Base-by-base conservation (phyloP, 2,329 filamentous ascomycete species). In the Pseudonectria foliicola region DNA sequence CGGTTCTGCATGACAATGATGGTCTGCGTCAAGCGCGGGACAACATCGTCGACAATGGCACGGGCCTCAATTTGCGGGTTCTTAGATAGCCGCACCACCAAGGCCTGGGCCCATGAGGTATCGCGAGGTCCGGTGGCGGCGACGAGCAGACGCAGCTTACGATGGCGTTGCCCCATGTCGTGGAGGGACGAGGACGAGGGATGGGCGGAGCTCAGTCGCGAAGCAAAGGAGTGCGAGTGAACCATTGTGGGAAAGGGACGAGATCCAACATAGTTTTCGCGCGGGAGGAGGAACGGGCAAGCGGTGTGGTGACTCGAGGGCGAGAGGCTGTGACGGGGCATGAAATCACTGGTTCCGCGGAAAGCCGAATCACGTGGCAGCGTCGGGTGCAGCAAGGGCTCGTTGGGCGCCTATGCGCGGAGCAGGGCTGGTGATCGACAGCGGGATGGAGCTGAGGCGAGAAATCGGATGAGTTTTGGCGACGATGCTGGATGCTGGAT, bases 21-120 rank as follows among this genome's bases (percentile, higher is more conserved):
- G 40, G 77, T 78, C 51, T 82, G 78, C 8, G 73, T 72, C 13
- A 83, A 64, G 33, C 76, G 68, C 43, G 75, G 68, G 15, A 77
- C 75, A 41, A 80, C 71, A 53, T 84, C 77, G 56, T 82, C 77
- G 51, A 81, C 71, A 33, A 82, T 72, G 34, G 76, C 76, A 37
- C 73, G 66, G 23, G 72, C 76, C 43, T 77, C 72, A 43, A 81
- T 76, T 41, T 76, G 71, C 7, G 70, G 54, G 38, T 78, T 75
- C 52, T 81, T 82, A 35, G 80, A 80, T 4, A 85, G 68, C 40
- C 80, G 75, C 31, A 82, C 71, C 40, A 80, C 76, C 34, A 85
- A 70, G 13, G 77, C 67, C 53, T 80, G 73, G 34, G 79, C 79
- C 61, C 75, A 81, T 29, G 78, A 75, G 21, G 78, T 73, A 50